Evolutionary conservation across 805 yeast species (phyloP), one percentile per base, ranked within the genome.

Genomic region (Huiozyma sinensis): DNA sequence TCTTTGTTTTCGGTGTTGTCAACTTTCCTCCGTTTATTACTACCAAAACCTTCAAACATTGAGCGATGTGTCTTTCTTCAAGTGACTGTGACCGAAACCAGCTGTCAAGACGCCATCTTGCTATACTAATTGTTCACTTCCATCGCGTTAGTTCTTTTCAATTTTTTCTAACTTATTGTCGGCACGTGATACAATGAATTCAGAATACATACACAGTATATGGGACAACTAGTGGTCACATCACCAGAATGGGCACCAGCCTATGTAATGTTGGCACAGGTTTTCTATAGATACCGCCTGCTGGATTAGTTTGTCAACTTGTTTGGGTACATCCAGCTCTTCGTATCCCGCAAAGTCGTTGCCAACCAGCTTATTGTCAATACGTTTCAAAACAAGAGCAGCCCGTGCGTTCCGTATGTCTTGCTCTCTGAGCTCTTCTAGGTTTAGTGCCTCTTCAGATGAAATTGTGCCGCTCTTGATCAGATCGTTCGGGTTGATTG

Each of bases 221-320:
- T 17, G 24, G 24, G 24, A 17, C 24, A 17, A 4, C 24, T 17
- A 17, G 24, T 17, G 24, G 24, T 17, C 24, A 17, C 24, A 17
- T 17, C 24, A 17, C 97, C 98, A 92, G 76, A 90, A 92, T 1
- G 97, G 85, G 66, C 99, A 92, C 99, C 99, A 92, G 13, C 99
- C 99, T 49, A 92, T 83, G 60, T 85, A 92, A 64, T 90, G 98
- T 64, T 88, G 97, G 57, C 97, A 92, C 44, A 92, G 67, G 55
- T 92, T 92, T 60, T 92, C 97, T 30, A 90, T 94, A 40, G 95
- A 83, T 0, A 97, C 92, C 2, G 98, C 97, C 60, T 92, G 96
- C 55, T 85, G 95, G 42, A 92, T 92, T 59, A 92, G 69, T 59
- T 81, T 82, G 54, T 92, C 97, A 34, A 92, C 97, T 63, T 92